Evolutionary conservation across 163 green algal genomes (phyloP), one percentile per base, ranked within the genome.

Genomic region (Botryococcus braunii): DNA sequence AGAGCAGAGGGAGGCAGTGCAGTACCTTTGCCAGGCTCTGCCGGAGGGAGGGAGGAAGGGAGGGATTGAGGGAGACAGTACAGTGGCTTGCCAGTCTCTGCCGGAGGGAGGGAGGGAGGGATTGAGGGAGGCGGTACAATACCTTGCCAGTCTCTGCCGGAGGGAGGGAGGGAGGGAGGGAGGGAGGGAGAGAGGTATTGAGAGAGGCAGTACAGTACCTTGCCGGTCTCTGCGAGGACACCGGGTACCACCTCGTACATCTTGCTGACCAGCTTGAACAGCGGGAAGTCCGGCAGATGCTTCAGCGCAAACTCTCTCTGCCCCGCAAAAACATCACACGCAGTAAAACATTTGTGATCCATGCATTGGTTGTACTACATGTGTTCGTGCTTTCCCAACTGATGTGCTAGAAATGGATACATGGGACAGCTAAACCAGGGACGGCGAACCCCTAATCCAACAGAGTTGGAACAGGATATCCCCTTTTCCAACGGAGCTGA

Each of bases 161-260:
- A n/a, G n/a, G n/a, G n/a, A n/a, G n/a, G n/a, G n/a, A n/a, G n/a
- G n/a, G n/a, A n/a, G n/a, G n/a, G n/a, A n/a, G n/a, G n/a, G n/a
- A n/a, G n/a, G n/a, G n/a, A n/a, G n/a, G n/a, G n/a, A n/a, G n/a
- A n/a, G n/a, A n/a, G n/a, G n/a, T n/a, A n/a, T n/a, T n/a, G n/a
- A n/a, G n/a, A n/a, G n/a, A n/a, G n/a, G n/a, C n/a, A n/a, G n/a
- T n/a, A n/a, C 39, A 77, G 58, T 67, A 94, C 92, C 83, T 99
- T 99, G 69, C 94, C 94, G 0, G 88, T 96, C 74, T 89, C 73
- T 31, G 70, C 70, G 46, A 99, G 85, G 37, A 98, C 83, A 47
- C 79, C 79, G 9, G 91, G 89, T 43, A 96, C 90, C n/a, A 96
- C 89, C 68, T 99, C 89, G 75, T 96, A 99, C 52, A 99, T 79